These are phyloP conservation scores for Cercis canadensis DNA, from an alignment of 306 rosid genomes.

Conservation along the genomic window DNA sequence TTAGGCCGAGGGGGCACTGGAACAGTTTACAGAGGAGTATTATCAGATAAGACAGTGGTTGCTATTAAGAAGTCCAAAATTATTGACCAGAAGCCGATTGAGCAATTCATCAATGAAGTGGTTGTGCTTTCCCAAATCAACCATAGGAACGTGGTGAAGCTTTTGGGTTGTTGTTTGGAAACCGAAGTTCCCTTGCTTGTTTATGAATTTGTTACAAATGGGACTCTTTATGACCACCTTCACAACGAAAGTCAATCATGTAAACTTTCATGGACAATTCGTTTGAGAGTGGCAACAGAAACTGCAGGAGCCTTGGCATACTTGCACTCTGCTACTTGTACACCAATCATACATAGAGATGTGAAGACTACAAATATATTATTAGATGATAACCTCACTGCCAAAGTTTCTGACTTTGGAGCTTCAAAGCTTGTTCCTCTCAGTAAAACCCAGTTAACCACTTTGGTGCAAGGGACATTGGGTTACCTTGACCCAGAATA, in stretches of 20 bases:
- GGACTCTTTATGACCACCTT: conserved; percentile 33
- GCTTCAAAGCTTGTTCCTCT: conserved; percentile 44
- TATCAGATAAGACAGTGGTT: neutral
- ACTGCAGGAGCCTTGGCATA: conserved; percentile 40
- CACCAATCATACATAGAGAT: conserved; percentile 45
- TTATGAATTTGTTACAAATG: conserved; percentile 37
- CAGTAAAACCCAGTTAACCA: conserved; percentile 32
- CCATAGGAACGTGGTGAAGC: conserved; percentile 17
- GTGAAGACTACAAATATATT: conserved; percentile 43
- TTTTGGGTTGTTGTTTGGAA: conserved; percentile 36
- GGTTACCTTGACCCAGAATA: conserved; percentile 45
- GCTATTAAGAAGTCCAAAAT: conserved; percentile 26
- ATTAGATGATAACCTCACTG: conserved; percentile 23
- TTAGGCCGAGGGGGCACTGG: conserved; percentile 31
- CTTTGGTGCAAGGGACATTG: conserved; percentile 43
- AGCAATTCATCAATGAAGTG: conserved; percentile 32
- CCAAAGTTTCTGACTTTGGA: conserved; percentile 45
- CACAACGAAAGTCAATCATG: conserved; percentile 4
- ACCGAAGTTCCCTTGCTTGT: conserved; percentile 33
- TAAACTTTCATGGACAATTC: conserved; percentile 28
- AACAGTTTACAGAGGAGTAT: conserved; percentile 13
- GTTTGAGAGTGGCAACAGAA: conserved; percentile 37
- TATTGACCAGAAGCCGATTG: conserved; percentile 9
- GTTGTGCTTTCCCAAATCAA: conserved; percentile 14
- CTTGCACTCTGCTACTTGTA: conserved; percentile 34